These are phyloP conservation scores for Pseudogymnoascus sp. DNA, from an alignment of 2,329 filamentous ascomycete genomes.

Conservation along the genomic window DNA sequence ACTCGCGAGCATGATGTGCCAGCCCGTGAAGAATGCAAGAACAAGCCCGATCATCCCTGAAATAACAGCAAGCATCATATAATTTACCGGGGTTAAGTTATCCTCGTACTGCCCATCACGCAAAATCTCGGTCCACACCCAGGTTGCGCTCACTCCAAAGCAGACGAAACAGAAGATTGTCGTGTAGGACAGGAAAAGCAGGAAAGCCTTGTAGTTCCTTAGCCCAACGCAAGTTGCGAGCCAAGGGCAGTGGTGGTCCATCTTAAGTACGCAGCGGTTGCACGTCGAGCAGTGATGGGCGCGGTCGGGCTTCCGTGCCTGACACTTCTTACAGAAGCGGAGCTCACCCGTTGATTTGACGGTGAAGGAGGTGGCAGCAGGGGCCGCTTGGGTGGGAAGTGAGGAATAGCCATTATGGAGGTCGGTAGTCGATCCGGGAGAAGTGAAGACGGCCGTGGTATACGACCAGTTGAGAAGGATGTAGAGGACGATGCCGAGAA, in stretches of 20 bases:
- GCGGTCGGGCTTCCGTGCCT: conserved; percentile 87
- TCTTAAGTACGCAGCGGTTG: conserved; percentile 90
- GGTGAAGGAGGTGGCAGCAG: conserved; percentile 66
- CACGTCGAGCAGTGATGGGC: conserved; percentile 96
- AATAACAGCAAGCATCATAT: conserved; percentile 78
- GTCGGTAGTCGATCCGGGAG: conserved; percentile 66
- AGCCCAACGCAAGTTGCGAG: conserved; percentile 91
- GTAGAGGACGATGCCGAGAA: conserved; percentile 65
- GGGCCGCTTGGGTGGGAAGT: conserved; percentile 64
- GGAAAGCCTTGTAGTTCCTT: conserved; percentile 90
- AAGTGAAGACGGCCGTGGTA: conserved; percentile 86
- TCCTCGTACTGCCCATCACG: conserved; percentile 64
- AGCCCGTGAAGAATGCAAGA: conserved; percentile 78
- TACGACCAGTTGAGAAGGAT: conserved; percentile 80
- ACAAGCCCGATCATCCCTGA: conserved; percentile 88
- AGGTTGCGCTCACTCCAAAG: conserved; percentile 69
- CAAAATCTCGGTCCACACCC: conserved; percentile 81
- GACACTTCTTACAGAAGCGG: conserved; percentile 96
- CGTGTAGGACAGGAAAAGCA: conserved; percentile 87
- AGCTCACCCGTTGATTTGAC: conserved; percentile 85
- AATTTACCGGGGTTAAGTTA: conserved; percentile 78
- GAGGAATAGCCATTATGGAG: conserved; percentile 63
- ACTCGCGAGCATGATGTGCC: conserved; percentile 79
- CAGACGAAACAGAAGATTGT: conserved; percentile 76
- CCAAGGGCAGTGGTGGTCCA: conserved; percentile 99